Evolutionary conservation across 257 asterid species (phyloP), one percentile per base, ranked within the genome.

Genomic region (Parsonsia alboflavescens): DNA sequence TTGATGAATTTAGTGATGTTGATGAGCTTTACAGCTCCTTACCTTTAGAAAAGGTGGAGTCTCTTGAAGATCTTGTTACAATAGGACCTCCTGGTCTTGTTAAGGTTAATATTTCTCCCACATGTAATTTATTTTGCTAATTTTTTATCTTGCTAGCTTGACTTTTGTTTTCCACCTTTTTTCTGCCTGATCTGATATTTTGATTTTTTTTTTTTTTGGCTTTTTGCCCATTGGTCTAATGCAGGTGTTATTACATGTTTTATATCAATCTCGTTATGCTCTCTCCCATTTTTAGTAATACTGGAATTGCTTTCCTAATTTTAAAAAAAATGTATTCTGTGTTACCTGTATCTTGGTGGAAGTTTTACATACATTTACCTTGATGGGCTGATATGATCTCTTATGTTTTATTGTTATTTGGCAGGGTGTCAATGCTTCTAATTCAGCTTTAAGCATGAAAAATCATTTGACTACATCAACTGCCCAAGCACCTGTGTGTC

Each of bases 31-130:
- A 95, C 82, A 90, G 85, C 82, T 85, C 99, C 50, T 83, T 95
- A 78, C 98, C 98, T 68, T 86, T 95, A 53, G 99, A 95, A 82
- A 95, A 89, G 91, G 99, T 95, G 92, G 98, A 95, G 80, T 84
- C 97, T 45, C 96, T 94, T 81, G 99, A 95, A 88, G 99, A 95
- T 84, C 82, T 95, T 49, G 99, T 95, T 78, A 85, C 96, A 15
- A 63, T 88, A 75, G 95, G 80, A 58, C 93, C 98, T 70, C 96
- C 99, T 79, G 90, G 85, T 81, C 86, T 92, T 80, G 91, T 79
- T 76, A 95, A 95, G 99, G 99, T 95, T 79, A 87, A 56, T 75
- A 8, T 72, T 69, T 80, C 74, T 79, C 88, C 92, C 49, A 57
- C 49, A 57, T 15, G 57, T 49, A 65, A 44, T 67, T 63, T 72